phyloP scores from a whole-genome alignment of 305 asterid genomes.

The Fraxinus floribunda region DNA sequence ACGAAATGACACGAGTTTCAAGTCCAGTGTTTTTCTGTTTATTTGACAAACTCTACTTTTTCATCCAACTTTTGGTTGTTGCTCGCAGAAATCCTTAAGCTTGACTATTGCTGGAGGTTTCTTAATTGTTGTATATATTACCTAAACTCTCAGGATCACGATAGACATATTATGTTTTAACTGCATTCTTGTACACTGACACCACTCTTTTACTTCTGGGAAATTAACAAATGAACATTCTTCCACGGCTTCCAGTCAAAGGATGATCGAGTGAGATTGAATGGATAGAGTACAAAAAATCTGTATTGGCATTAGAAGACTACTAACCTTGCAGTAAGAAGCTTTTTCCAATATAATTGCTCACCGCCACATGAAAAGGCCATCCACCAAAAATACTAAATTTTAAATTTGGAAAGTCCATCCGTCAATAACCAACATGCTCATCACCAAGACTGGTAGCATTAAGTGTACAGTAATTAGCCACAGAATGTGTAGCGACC shows the following conservation, averaged over 20 bases:
- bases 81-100: not conserved
- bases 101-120: not conserved
- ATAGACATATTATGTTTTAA: not conserved
- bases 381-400: conserved; percentile 88
- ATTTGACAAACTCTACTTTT: not conserved
- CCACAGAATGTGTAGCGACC: conserved; percentile 11
- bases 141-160: not conserved
- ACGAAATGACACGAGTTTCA: not conserved
- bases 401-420: conserved; percentile 61
- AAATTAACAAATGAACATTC: conserved; percentile 6
- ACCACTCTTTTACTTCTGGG: conserved; percentile 7
- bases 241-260: not conserved
- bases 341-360: conserved; percentile 50
- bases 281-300: not conserved
- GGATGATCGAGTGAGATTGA: conserved; percentile 9
- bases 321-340: conserved; percentile 70
- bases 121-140: not conserved
- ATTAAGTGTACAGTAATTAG: conserved; percentile 22
- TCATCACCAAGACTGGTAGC: conserved; percentile 73
- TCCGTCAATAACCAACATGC: conserved; percentile 78
- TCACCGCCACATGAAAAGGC: conserved; percentile 87
- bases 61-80: not conserved
- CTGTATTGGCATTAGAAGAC: not conserved
- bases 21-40: not conserved
- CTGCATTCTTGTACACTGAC: not conserved